Base-by-base conservation (phyloP, 306 rosid genomes). In the Medicago arabica region DNA sequence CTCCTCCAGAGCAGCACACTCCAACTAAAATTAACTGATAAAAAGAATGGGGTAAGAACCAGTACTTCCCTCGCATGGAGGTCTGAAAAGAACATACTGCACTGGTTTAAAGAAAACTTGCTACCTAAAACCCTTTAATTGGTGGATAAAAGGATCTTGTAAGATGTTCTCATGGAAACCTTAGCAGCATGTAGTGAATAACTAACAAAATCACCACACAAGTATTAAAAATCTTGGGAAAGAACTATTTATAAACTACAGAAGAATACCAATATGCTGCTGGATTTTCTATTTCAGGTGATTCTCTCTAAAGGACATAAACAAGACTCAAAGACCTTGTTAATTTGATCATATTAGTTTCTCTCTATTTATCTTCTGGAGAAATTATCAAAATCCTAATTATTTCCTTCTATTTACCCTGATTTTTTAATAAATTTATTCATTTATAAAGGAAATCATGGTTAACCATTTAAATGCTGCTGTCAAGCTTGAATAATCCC, bases 1-100 rank as follows among this genome's bases (percentile, higher is more conserved):
- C 90, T 67, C 92, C 97, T 74, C 97, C 89, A 75, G 97, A 87
- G 85, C 97, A 90, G 81, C 97, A 95, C 21, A 95, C 91, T 76
- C 99, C 99, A 44, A 95, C 96, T 63, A 95, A 92, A 84, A 85
- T 81, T 78, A 95, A 85, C 99, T 92, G 85, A 81, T 61, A 83
- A 79, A 84, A 85, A 81, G 77, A 80, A 50, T 57, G 67, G 64
- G 64, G 77, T 84, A 71, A 86, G 88, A 72, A 80, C 78, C 71
- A 62, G 69, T 14, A 63, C 18, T 51, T 54, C 17, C 59, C 70
- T 54, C 38, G 36, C 31, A 82, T 60, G 64, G 50, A 54, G 9
- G n/a, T 74, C 60, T 79, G 64, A 70, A 60, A 74, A 67, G 67
- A 82, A 58, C 69, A 71, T 15, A 68, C 28, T 54, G 51, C 19